phyloP scores from a whole-genome alignment of 2,329 filamentous ascomycete species.

The Xylariaceae sp. region DNA sequence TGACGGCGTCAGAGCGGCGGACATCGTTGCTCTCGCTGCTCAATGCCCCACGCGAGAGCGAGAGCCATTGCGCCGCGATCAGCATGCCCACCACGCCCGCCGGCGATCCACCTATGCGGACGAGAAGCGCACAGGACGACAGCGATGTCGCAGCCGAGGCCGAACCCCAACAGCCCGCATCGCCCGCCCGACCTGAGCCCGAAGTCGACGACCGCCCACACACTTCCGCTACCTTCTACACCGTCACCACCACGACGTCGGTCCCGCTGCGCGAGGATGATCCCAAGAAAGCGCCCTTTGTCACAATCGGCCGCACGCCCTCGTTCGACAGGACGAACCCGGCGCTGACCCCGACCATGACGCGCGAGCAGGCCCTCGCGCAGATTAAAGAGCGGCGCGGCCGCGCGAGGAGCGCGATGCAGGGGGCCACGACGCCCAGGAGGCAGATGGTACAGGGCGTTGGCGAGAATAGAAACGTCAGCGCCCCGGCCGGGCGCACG shows the following conservation, averaged over 20 bases:
- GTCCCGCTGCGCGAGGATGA: constrained; percentile 41
- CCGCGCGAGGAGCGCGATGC: constrained; percentile 63
- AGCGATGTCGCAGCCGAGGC: constrained; percentile 7
- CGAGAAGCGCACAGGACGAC: constrained; percentile 2
- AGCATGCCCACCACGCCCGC: constrained; percentile 40
- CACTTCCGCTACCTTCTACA: constrained; percentile 43
- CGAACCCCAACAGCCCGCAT: constrained; percentile 3
- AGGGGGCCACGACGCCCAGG: constrained; percentile 56
- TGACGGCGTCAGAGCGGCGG: constrained; percentile 43
- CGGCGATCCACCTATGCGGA: constrained; percentile 3
- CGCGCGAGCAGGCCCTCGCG: constrained; percentile 69
- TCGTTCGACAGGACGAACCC: constrained; percentile 53
- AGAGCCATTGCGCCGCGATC: constrained; percentile 30
- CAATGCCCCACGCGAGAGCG: constrained; percentile 46
- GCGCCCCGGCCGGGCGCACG: constrained; percentile 36
- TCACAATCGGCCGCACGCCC: constrained; percentile 20
- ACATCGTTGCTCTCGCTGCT: constrained; percentile 59
- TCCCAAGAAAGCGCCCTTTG: too few species aligned
- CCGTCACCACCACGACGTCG: constrained; percentile 42
- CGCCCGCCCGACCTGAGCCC: constrained; percentile 5
- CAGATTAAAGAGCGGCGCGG: constrained; percentile 70
- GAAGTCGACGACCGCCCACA: constrained; percentile 33
- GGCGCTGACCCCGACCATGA: constrained; percentile 61
- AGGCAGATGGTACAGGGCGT: constrained; percentile 53
- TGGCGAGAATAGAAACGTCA: constrained; percentile 41